A percentile compares a stretch with the other conserved stretches of the same genome.
phyloP scores from a whole-genome alignment of 306 rosid genomes.

The Macrotyloma uniflorum region DNA sequence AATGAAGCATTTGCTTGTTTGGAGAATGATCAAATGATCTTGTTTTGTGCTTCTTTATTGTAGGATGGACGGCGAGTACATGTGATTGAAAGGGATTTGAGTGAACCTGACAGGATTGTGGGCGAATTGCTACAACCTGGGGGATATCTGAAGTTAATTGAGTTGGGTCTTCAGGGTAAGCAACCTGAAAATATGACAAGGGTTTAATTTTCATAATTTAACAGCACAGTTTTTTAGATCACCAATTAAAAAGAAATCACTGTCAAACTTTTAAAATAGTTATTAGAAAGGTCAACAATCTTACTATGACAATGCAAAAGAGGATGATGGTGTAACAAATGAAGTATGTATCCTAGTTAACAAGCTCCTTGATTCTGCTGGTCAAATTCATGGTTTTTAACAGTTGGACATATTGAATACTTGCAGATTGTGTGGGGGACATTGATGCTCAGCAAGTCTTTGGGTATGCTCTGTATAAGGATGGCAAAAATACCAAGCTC shows the following conservation, averaged over 20 bases:
- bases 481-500: slow-evolving; percentile 51
- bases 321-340: background rate
- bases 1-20: slow-evolving; percentile 22
- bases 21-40: slow-evolving; percentile 13
- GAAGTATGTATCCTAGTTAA: background rate
- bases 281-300: background rate
- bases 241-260: background rate
- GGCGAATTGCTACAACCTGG: slow-evolving; percentile 94
- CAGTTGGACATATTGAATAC: slow-evolving; percentile 6
- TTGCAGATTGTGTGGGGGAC: slow-evolving; percentile 70
- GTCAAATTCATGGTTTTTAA: slow-evolving; percentile 17
- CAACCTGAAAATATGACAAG: slow-evolving; percentile 6
- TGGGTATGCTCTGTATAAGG: slow-evolving; percentile 79
- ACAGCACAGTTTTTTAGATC: background rate
- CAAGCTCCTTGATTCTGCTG: background rate
- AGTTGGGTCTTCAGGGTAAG: slow-evolving; percentile 79
- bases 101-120: slow-evolving; percentile 82
- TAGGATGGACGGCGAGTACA: slow-evolving; percentile 66
- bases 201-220: background rate
- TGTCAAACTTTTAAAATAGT: background rate
- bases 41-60: slow-evolving; percentile 6
- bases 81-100: slow-evolving; percentile 71
- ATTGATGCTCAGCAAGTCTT: slow-evolving; percentile 80
- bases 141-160: slow-evolving; percentile 77
- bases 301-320: background rate